Percentiles rank a stretch among this genome's conserved stretches.
These are phyloP conservation scores for Pyropia yezoensis DNA, from an alignment of 23 red algal species.

Conservation along the genomic window DNA sequence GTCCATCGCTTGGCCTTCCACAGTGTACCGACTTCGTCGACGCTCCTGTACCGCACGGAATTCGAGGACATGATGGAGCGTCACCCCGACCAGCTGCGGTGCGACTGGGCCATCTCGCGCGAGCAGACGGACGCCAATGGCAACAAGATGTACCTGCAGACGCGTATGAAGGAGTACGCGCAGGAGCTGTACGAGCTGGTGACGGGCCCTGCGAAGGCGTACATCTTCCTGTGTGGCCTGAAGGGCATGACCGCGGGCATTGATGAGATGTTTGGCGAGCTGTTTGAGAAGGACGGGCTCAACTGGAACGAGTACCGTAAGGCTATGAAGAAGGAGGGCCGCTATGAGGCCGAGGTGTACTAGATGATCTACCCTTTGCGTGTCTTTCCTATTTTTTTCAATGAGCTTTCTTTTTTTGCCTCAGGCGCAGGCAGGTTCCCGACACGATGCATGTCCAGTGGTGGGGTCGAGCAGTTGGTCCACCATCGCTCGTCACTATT, in stretches of 20 bases:
- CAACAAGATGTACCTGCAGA: constrained; percentile 93
- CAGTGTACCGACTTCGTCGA: constrained; percentile 75
- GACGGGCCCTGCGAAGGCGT: constrained; percentile 70
- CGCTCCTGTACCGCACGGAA: constrained; percentile 84
- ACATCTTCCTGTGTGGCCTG: constrained; percentile 97
- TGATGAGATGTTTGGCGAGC: constrained; percentile 69
- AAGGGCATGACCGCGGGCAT: constrained; percentile 90
- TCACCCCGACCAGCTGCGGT: constrained; percentile 57
- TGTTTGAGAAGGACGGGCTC: constrained; percentile 72
- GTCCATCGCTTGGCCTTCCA: too few relatives aligned
- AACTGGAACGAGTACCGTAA: constrained; percentile 68
- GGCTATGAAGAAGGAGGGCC: constrained; percentile 79
- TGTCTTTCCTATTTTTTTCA: too few relatives aligned
- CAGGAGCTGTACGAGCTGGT: constrained; percentile 87
- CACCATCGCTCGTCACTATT: too few relatives aligned
- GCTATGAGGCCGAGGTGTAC: constrained; percentile 85
- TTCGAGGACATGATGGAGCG: constrained; percentile 92
- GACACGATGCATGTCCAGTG: too few relatives aligned
- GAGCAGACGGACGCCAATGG: constrained; percentile 77
- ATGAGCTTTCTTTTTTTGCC: too few relatives aligned
- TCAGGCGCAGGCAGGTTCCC: too few relatives aligned
- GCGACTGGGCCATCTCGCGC: constrained; percentile 86
- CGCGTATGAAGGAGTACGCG: constrained; percentile 79
- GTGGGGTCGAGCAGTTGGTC: too few relatives aligned
- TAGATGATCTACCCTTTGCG: constrained; percentile 5